Evolutionary conservation across 2,329 filamentous ascomycete species (phyloP).

Genomic region (Talaromyces rugulosus): DNA sequence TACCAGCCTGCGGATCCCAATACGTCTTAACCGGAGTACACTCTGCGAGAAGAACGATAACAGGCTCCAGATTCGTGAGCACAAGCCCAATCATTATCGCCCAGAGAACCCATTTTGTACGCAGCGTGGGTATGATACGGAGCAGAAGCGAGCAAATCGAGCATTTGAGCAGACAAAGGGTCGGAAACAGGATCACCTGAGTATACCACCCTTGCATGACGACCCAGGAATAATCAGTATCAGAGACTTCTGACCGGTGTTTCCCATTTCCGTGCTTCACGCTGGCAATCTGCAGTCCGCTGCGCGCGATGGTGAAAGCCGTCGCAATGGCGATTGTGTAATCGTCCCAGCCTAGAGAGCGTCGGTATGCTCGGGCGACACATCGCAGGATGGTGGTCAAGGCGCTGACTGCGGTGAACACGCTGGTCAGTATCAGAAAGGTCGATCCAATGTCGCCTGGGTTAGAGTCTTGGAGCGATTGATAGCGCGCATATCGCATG

Average conservation of each 20-base stretch:
- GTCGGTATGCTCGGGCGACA: background rate
- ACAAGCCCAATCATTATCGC: constrained; percentile 1
- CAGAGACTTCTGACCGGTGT: background rate
- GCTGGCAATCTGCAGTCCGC: background rate
- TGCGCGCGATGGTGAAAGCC: background rate
- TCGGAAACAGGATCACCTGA: background rate
- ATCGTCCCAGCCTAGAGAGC: background rate
- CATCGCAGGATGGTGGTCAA: background rate
- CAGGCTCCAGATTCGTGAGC: constrained; percentile 2
- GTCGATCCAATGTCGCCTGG: background rate
- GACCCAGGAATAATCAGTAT: background rate
- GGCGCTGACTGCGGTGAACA: background rate
- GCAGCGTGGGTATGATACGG: background rate
- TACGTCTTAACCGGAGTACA: constrained; percentile 2
- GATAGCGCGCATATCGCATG: background rate
- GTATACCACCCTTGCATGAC: background rate
- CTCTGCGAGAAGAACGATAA: background rate
- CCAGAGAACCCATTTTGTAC: background rate
- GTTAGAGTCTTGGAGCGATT: background rate
- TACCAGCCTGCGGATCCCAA: background rate
- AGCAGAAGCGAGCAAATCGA: background rate
- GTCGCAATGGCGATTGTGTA: background rate
- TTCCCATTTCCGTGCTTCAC: background rate
- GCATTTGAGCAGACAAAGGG: background rate
- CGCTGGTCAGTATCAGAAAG: constrained; percentile 1